These are phyloP conservation scores for Penicillium arizonense DNA, from an alignment of 495 filamentous ascomycete species.

Conservation along the genomic window DNA sequence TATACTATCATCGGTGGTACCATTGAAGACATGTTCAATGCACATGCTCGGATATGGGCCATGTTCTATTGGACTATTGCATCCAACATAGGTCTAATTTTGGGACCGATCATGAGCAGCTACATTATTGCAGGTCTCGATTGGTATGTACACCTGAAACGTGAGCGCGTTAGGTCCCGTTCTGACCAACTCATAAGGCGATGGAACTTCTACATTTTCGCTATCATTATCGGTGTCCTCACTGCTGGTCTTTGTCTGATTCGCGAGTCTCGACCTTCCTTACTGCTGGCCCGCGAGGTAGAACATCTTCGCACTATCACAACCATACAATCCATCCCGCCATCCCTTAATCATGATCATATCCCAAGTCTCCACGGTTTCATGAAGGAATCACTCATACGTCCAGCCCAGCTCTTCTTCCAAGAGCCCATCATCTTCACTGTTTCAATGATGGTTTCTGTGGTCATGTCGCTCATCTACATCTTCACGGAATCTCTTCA, in stretches of 20 bases:
- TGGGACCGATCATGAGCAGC: constrained; percentile 44
- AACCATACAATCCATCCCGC: constrained; percentile 18
- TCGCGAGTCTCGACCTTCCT: constrained; percentile 45
- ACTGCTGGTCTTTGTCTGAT: constrained; percentile 34
- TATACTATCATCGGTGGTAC: constrained; percentile 50
- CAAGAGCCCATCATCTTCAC: constrained; percentile 50
- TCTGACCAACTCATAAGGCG: constrained; percentile 24
- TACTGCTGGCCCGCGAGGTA: constrained; percentile 35
- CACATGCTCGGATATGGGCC: constrained; percentile 42
- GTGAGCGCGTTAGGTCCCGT: constrained; percentile 17
- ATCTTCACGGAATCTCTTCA: constrained; percentile 52
- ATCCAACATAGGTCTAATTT: constrained; percentile 36
- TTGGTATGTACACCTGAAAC: constrained; percentile 36
- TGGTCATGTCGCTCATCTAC: constrained; percentile 51
- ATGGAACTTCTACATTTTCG: constrained; percentile 45
- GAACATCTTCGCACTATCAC: constrained; percentile 21
- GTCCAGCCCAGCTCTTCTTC: constrained; percentile 45
- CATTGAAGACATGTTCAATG: constrained; percentile 52
- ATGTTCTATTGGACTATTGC: constrained; percentile 41
- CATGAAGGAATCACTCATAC: constrained; percentile 36
- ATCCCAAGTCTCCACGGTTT: constrained; percentile 38
- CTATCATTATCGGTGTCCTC: constrained; percentile 35
- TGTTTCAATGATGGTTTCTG: constrained; percentile 43
- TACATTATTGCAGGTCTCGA: constrained; percentile 33
- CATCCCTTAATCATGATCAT: constrained; percentile 41